These are phyloP conservation scores for Cyclostephanos tholiformis DNA, from an alignment of 108 stramenopile genomes.

Conservation along the genomic window DNA sequence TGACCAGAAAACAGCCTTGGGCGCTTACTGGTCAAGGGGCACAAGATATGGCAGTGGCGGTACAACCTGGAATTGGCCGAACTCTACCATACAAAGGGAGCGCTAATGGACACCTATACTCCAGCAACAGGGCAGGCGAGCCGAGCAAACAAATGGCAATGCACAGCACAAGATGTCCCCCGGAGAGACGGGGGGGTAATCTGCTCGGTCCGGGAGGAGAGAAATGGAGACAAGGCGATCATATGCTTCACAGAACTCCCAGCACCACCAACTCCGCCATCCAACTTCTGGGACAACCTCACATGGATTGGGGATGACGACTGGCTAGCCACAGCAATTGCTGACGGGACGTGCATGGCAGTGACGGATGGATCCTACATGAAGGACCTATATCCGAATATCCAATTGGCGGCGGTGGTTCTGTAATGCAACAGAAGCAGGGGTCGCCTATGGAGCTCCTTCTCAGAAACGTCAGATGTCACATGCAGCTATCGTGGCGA, in stretches of 20 bases:
- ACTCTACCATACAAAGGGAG: neutral
- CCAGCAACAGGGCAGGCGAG: neutral
- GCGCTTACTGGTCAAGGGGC: neutral
- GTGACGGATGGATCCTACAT: constrained; percentile 32
- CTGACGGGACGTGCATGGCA: neutral
- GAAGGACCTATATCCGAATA: neutral
- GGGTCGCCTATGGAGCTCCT: constrained; percentile 7
- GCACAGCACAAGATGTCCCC: neutral
- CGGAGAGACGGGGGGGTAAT: neutral
- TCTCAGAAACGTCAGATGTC: neutral
- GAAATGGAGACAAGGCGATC: neutral
- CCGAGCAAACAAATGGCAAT: neutral
- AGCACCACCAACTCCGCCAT: neutral
- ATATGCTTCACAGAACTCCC: neutral
- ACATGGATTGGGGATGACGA: neutral
- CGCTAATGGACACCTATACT: neutral
- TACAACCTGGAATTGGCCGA: neutral
- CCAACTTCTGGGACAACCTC: constrained; percentile 2
- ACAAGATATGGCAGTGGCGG: neutral
- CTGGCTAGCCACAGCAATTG: constrained; percentile 15
- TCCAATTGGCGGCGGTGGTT: constrained; percentile 8
- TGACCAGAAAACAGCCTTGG: neutral
- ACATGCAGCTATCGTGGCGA: constrained; percentile 31
- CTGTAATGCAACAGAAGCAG: constrained; percentile 6
- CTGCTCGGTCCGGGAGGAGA: neutral